Conservation (phyloP, 164 flowering plant genomes). For the Hamamelis virginiana region DNA sequence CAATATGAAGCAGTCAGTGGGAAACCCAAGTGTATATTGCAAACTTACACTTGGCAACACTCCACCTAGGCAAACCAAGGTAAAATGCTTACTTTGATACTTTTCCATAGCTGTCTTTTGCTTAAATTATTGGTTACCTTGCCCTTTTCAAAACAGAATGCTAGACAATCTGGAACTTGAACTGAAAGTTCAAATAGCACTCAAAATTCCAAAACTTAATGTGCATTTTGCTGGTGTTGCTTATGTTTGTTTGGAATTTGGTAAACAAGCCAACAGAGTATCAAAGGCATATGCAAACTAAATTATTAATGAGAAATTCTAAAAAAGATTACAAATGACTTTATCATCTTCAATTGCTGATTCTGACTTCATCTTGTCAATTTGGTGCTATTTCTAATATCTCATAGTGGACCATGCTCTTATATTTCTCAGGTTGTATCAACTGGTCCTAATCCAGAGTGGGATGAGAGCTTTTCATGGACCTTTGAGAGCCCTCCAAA, state of each 20-base stretch:
- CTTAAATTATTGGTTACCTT: not conserved
- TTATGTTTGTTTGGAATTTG: no score
- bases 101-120: not conserved
- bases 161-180: no score
- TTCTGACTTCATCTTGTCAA: not conserved
- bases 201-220: no score
- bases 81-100: slow-evolving; percentile 17
- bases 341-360: no score
- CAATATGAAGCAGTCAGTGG: slow-evolving; percentile 96
- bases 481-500: slow-evolving; percentile 96
- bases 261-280: no score
- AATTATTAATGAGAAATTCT: no score
- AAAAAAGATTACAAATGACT: no score
- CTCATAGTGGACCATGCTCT: not conserved
- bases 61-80: slow-evolving; percentile 84
- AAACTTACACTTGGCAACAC: slow-evolving; percentile 88
- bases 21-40: slow-evolving; percentile 90
- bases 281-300: no score
- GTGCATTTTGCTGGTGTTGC: no score
- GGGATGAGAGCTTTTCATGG: slow-evolving; percentile 95
- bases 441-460: slow-evolving; percentile 94
- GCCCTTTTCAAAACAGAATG: not conserved
- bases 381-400: not conserved
- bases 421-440: slow-evolving; percentile 59
- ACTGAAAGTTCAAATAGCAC: no score